Evolutionary conservation across 345 rosid species (phyloP).

Genomic region (Murraya paniculata): DNA sequence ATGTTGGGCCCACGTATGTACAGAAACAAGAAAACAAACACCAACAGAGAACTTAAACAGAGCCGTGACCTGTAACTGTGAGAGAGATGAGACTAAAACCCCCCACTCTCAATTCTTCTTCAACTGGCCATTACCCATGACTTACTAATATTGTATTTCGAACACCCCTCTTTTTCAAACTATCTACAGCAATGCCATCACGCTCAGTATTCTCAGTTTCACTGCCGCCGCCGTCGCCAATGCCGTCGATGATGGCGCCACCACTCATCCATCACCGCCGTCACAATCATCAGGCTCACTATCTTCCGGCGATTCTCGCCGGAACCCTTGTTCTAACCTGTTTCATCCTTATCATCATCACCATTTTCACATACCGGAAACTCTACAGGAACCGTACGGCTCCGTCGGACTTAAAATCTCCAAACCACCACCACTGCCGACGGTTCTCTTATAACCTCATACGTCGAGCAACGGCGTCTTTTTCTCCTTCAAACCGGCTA

Average conservation of each 20-base stretch:
- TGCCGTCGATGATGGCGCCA: slow-evolving; percentile 19
- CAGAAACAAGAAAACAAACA: background rate
- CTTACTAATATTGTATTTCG: background rate
- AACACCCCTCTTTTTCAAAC: slow-evolving; percentile 9
- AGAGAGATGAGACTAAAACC: background rate
- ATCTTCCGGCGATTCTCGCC: slow-evolving; percentile 40
- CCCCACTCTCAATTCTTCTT: background rate
- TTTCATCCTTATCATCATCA: slow-evolving; percentile 37
- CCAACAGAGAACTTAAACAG: background rate
- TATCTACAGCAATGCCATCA: slow-evolving; percentile 48
- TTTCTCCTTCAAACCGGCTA: slow-evolving; percentile 68
- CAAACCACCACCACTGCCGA: slow-evolving; percentile 52
- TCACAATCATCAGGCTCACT: slow-evolving; percentile 13
- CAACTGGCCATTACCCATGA: background rate
- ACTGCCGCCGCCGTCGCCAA: slow-evolving; percentile 13
- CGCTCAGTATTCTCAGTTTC: slow-evolving; percentile 21
- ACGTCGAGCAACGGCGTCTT: slow-evolving; percentile 76
- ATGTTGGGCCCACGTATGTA: background rate
- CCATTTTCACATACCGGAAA: slow-evolving; percentile 58
- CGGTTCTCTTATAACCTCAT: slow-evolving; percentile 75
- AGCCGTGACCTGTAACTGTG: background rate
- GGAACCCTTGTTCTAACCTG: slow-evolving; percentile 32
- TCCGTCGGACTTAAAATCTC: slow-evolving; percentile 67
- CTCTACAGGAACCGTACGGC: slow-evolving; percentile 73
- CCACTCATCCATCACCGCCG: slow-evolving; percentile 6